Base-by-base conservation (phyloP, 805 yeast species). In the Ogataea minuta region DNA sequence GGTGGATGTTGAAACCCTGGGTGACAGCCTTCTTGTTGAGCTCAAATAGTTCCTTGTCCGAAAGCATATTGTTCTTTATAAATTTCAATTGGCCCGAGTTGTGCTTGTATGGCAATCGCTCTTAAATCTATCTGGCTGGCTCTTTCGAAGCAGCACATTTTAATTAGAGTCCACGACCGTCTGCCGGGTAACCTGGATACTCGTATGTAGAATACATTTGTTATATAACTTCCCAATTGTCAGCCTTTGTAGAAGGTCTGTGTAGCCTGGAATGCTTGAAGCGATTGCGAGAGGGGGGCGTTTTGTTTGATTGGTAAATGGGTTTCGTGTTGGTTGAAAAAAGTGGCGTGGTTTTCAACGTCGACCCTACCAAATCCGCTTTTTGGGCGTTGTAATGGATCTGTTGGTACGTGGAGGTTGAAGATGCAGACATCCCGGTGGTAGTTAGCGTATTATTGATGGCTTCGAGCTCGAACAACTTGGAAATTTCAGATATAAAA, bases 21-120 rank as follows among this genome's bases (percentile, higher is more conserved):
- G 90, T 84, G 38, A 82, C 97, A 33, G 98, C 97, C 63, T 79
- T 79, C 64, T 88, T 87, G 76, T 90, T 90, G 60, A 90, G 71
- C 54, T 87, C 95, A 62, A 65, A 67, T 46, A 67, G 56, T 52
- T 68, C 72, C 50, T 67, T 56, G 50, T 66, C 68, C 7, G 69
- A 56, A 41, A 67, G 56, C 62, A 64, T 63, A 8, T 34, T 48
- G 9, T 14, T 12, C 6, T 33, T 10, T 19, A 28, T 31, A 29
- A 36, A 24, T 36, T 24, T 34, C 41, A 36, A 36, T 36, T 36
- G 41, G 26, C 29, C 41, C n/a, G 32, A 28, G 31, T 11, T 46
- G 10, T 26, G 23, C 41, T 34, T 33, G 32, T 24, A 24, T 31
- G 26, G 39, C 43, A 36, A 37, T 33, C 36, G 31, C 28, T 36